phyloP scores from a whole-genome alignment of 768 basidiomycete genomes.

The Amyloporia xantha region DNA sequence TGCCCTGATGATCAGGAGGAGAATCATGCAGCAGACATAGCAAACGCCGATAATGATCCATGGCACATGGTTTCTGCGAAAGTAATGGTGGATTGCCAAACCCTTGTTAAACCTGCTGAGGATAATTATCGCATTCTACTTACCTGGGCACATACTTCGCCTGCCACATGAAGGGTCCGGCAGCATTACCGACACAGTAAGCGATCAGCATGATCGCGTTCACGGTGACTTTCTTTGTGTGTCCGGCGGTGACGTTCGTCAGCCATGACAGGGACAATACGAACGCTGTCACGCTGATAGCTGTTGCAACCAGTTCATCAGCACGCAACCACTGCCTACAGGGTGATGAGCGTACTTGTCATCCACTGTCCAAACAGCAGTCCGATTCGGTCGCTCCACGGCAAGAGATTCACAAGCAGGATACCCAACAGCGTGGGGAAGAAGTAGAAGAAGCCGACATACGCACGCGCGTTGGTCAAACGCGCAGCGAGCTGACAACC shows the following conservation, averaged over 20 bases:
- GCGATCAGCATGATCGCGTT: conserved; percentile 72
- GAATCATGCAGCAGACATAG: conserved; percentile 44
- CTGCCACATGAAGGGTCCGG: conserved; percentile 75
- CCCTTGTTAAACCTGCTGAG: background rate
- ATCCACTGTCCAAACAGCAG: conserved; percentile 52
- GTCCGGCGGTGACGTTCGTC: conserved; percentile 57
- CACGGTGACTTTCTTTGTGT: conserved; percentile 62
- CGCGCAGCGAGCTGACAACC: conserved; percentile 11
- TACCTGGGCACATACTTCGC: conserved; percentile 59
- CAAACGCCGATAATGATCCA: conserved; percentile 73
- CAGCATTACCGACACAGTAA: conserved; percentile 61
- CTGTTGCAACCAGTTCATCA: no score
- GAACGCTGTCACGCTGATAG: conserved; percentile 51
- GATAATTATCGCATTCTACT: conserved; percentile 1
- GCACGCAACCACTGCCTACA: background rate
- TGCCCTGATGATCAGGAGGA: conserved; percentile 44
- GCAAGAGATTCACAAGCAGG: conserved; percentile 55
- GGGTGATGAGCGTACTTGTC: conserved; percentile 45
- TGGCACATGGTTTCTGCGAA: conserved; percentile 57
- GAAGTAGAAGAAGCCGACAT: conserved; percentile 49
- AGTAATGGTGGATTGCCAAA: background rate
- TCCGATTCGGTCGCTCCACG: conserved; percentile 60
- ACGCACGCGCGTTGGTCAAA: conserved; percentile 52
- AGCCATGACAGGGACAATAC: conserved; percentile 60
- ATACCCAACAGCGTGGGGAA: conserved; percentile 60